phyloP scores from a whole-genome alignment of 495 filamentous ascomycete species.

The Darksidea phi region DNA sequence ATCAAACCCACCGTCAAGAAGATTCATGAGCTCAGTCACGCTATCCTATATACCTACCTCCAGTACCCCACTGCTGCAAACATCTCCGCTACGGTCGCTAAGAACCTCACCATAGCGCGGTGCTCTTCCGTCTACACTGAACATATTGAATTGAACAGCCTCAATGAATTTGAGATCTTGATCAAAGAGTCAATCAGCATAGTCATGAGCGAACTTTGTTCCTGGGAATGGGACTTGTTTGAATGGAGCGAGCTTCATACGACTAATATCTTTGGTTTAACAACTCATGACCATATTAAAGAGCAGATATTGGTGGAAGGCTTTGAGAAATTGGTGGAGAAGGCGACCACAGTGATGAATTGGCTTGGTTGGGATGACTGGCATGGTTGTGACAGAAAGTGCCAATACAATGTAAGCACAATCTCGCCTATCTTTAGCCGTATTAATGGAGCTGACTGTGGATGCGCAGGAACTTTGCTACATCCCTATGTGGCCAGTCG shows the following conservation, averaged over 20 bases:
- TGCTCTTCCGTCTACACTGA: neutral
- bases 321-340: no score
- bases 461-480: constrained; percentile 6
- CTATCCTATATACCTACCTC: constrained; percentile 1
- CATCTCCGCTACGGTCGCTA: neutral
- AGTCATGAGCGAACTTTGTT: constrained; percentile 1
- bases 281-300: neutral
- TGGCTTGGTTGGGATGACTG: no score
- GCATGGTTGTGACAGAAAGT: no score
- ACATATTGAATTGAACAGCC: neutral
- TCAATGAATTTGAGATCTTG: neutral
- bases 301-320: no score
- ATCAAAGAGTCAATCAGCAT: constrained; percentile 6
- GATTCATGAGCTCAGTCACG: constrained; percentile 2
- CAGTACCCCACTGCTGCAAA: constrained; percentile 1
- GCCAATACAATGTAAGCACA: no score
- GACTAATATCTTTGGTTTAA: neutral
- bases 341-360: no score
- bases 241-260: constrained; percentile 2
- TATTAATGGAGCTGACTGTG: neutral
- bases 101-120: no score
- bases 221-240: constrained; percentile 1
- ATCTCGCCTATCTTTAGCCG: no score
- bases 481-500: constrained; percentile 6
- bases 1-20: neutral